These are phyloP conservation scores for Dipodascus geniculatus DNA, from an alignment of 805 yeast genomes.

Conservation along the genomic window DNA sequence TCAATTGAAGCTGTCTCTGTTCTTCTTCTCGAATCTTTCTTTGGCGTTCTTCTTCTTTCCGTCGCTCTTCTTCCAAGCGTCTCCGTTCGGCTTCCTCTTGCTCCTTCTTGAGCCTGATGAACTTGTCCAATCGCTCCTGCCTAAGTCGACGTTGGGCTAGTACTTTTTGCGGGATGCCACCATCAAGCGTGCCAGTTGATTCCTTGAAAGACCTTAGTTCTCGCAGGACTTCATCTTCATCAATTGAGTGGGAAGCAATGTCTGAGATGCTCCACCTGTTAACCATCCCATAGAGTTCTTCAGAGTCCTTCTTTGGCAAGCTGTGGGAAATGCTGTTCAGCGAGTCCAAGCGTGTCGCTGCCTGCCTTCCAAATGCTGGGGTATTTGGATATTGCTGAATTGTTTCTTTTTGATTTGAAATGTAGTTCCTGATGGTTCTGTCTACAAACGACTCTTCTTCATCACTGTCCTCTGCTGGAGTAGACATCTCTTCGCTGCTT, in stretches of 20 bases:
- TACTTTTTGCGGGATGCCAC: too few relatives aligned
- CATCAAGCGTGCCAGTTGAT: neutral
- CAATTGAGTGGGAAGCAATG: neutral
- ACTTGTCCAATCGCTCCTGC: neutral
- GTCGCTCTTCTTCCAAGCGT: slow-evolving; percentile 1
- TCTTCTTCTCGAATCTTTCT: slow-evolving; percentile 7
- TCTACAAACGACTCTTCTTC: neutral
- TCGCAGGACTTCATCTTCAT: neutral
- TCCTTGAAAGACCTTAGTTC: neutral
- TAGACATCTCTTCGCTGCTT: neutral
- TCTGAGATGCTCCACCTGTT: neutral
- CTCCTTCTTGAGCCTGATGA: neutral
- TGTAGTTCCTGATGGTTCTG: neutral
- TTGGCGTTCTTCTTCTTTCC: slow-evolving; percentile 11
- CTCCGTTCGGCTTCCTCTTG: neutral
- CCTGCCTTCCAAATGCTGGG: too few relatives aligned
- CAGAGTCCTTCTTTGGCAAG: too few relatives aligned
- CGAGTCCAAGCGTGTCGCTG: too few relatives aligned
- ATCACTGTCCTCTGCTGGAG: neutral
- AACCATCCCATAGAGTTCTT: neutral
- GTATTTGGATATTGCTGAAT: too few relatives aligned
- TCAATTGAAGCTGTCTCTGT: slow-evolving; percentile 14
- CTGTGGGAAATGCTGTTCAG: too few relatives aligned
- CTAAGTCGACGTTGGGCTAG: neutral
- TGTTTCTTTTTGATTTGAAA: neutral